Base-by-base conservation (phyloP, 2,329 filamentous ascomycete genomes). In the Ilyonectria sp. region DNA sequence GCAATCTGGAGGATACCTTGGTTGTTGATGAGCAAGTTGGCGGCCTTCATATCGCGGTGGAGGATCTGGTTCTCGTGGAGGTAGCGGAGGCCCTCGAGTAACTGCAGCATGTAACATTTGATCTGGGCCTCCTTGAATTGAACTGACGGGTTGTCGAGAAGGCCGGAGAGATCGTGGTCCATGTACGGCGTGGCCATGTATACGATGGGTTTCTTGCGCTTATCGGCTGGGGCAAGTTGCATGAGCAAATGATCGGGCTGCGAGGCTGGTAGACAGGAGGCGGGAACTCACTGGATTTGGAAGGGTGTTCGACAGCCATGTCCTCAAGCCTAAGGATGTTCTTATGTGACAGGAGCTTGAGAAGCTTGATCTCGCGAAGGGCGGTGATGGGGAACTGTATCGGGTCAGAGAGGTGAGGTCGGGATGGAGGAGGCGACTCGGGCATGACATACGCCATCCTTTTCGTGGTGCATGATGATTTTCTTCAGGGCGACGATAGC, bases 181-280 rank as follows among this genome's bases (percentile, higher is more conserved):
- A 98, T 98, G 81, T 99, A 99, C 7, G 95, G 96, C 50, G 92
- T 98, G 58, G 97, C 95, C 96, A 99, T 99, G 83, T 98, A 98
- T 86, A 99, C 94, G 74, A 95, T 95, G 4, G 92, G 91, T 67
- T 92, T 90, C 81, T 93, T 94, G 73, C 92, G 89, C 81, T 94
- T 93, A 79, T 95, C 93, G 74, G 89, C 90, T 91, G 75, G n/a
- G 33, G 10, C 7, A 46, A 15, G 21, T 46, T 17, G 44, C 15
- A 56, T 75, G 17, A 73, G 74, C 44, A 46, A 26, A 10, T 33
- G 47, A 52, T n/a, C 2, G 31, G 52, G 11, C 7, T 13, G 35
- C 6, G 56, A 15, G 26, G 17, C 11, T 37, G 43, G 23, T 40
- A 33, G 13, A 13, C n/a, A n/a, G 31, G 65, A 10, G 13, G 46